Percentiles rank a stretch among this genome's conserved stretches.
Evolutionary conservation across 2,329 filamentous ascomycete genomes (phyloP).

Genomic region (Diaporthe vexans): DNA sequence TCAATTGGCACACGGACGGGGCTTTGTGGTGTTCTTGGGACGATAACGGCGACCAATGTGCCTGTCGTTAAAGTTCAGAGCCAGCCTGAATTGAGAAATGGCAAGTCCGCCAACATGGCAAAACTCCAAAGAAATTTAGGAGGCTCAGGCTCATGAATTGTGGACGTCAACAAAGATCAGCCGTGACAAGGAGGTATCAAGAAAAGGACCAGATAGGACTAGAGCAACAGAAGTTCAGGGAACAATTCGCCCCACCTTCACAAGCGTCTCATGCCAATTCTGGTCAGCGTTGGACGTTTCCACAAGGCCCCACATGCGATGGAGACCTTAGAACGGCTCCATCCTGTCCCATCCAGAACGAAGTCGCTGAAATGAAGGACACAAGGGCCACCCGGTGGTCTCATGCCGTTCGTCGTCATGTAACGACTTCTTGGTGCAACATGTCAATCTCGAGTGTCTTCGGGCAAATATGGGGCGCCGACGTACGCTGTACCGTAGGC

Average conservation of each 20-base stretch:
- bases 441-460: constrained; percentile 28
- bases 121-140: not conserved
- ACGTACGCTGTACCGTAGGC: not conserved
- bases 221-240: constrained; percentile 12
- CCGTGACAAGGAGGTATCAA: not conserved
- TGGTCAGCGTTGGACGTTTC: constrained; percentile 23
- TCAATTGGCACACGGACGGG: constrained; percentile 3
- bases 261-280: constrained; percentile 30
- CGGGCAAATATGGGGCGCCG: constrained; percentile 32
- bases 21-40: not conserved
- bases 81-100: not conserved
- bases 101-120: not conserved
- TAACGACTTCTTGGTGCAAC: constrained; percentile 32
- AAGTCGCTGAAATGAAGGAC: constrained; percentile 28
- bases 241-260: constrained; percentile 25
- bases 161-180: constrained; percentile 6
- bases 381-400: constrained; percentile 34
- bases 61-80: not conserved
- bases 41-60: not conserved
- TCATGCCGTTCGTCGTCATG: constrained; percentile 38
- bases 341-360: constrained; percentile 5
- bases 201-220: not conserved
- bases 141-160: not conserved
- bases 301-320: not conserved
- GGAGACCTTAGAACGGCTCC: constrained; percentile 1